A percentile compares a stretch with the other conserved stretches of the same genome.
Evolutionary conservation across 352 stramenopile genomes (phyloP).

Genomic region (Pythium rhizo-oryzae): DNA sequence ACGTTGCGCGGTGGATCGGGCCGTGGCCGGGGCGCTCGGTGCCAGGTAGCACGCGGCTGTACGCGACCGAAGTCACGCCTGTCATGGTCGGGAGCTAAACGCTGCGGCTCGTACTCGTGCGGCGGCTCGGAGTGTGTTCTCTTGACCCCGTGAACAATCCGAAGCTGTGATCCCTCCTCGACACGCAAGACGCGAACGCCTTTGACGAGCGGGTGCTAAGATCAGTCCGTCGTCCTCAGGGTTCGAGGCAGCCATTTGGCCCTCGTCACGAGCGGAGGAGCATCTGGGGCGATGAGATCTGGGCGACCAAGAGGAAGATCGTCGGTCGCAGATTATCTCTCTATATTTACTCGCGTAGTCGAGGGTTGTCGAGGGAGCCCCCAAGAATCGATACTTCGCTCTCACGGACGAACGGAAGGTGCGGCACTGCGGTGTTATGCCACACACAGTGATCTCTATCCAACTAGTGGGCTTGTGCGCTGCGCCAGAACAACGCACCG

Average conservation of each 20-base stretch:
- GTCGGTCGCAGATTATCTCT: not conserved
- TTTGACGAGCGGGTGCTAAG: not conserved
- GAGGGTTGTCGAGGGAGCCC: too few relatives aligned
- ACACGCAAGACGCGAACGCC: not conserved
- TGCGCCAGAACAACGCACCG: too few relatives aligned
- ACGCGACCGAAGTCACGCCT: slow-evolving; percentile 38
- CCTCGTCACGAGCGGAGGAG: not conserved
- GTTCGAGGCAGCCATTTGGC: not conserved
- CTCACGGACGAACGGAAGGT: too few relatives aligned
- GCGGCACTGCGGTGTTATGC: too few relatives aligned
- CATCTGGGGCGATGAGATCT: not conserved
- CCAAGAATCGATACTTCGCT: too few relatives aligned
- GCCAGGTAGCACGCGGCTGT: slow-evolving; percentile 45
- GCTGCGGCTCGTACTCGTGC: not conserved
- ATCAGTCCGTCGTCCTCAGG: slow-evolving; percentile 2
- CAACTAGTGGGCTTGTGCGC: too few relatives aligned
- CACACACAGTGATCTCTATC: too few relatives aligned
- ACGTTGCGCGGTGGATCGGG: slow-evolving; percentile 47
- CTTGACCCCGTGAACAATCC: not conserved
- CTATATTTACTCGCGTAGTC: not conserved
- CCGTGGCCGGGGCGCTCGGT: slow-evolving; percentile 46
- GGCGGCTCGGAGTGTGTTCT: not conserved
- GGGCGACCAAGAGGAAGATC: not conserved
- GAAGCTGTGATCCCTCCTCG: not conserved
- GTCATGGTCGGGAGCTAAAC: slow-evolving; percentile 28